Evolutionary conservation across 2,329 filamentous ascomycete species (phyloP), one percentile per base, ranked within the genome.

Genomic region (Coleophoma crateriformis): DNA sequence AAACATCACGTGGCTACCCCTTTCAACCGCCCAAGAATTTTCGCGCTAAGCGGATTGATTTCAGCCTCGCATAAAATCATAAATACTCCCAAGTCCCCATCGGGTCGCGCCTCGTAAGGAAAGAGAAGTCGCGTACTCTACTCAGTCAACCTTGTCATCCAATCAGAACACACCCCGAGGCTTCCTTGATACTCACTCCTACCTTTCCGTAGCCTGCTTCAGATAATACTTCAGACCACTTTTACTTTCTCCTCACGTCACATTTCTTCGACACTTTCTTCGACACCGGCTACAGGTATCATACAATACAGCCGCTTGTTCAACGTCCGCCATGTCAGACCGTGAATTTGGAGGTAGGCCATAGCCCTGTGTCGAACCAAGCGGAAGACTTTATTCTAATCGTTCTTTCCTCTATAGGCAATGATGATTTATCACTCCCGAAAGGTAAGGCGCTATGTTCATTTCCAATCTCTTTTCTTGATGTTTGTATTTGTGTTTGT

Each of bases 361-460:
- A 19, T 11, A 15, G 5, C 15, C 20, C 13, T 11, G n/a, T 44
- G 22, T 22, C 27, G 6, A 27, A 27, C 3, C 8, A 27, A 27
- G 27, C 27, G 8, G 27, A 27, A 27, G 27, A 3, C 27, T 27
- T 27, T 3, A 27, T 27, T 27, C 71, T 73, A 59, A 42, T 58
- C 40, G 13, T 27, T 40, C 27, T 49, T 48, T 45, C 43, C 33
- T 33, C 40, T 43, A n/a, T 52, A 84, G 81, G 69, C 47, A 83
- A 78, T 55, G 81, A 85, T 60, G 81, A 85, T 58, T 65, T 85
- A 56, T 84, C 80, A 44, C 71, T 85, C 17, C 81, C 81, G 27
- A 85, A 85, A 70, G 81, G 80, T 82, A 73, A 48, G 12, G 20
- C 20, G 2, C 33, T 19, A 43, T 17, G 3, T 40, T 46, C 52